Evolutionary conservation across 108 stramenopile species (phyloP).

Genomic region (Epithemia pelagica): DNA sequence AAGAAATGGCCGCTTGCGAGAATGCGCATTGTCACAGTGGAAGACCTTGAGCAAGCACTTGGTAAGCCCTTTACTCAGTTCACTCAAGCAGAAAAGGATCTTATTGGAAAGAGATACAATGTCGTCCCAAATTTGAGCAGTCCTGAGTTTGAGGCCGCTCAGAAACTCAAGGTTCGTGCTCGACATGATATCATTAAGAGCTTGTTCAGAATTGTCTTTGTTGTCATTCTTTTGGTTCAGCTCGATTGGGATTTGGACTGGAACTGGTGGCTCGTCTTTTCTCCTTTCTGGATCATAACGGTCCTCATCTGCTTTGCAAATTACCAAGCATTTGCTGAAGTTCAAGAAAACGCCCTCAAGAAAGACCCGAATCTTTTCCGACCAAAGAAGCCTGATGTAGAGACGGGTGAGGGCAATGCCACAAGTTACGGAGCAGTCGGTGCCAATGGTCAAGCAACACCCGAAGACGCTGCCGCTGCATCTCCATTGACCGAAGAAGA

Average conservation of each 20-base stretch:
- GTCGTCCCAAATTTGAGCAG: conserved; percentile 58
- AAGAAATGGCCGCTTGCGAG: conserved; percentile 52
- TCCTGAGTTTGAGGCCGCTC: conserved; percentile 54
- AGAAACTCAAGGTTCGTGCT: conserved; percentile 45
- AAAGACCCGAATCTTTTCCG: conserved; percentile 66
- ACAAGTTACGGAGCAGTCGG: conserved; percentile 47
- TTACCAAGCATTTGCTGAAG: conserved; percentile 52
- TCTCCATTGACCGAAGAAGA: conserved; percentile 61
- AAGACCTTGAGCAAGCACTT: conserved; percentile 68
- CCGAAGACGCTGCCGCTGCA: conserved; percentile 11
- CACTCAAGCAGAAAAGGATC: conserved; percentile 58
- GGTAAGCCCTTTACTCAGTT: conserved; percentile 71
- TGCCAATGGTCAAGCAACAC: conserved; percentile 32
- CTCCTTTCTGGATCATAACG: conserved; percentile 62
- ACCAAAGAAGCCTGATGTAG: conserved; percentile 8
- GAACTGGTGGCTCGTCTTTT: conserved; percentile 86
- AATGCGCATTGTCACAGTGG: conserved; percentile 64
- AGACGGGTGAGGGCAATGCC: conserved; percentile 6
- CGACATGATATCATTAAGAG: conserved; percentile 58
- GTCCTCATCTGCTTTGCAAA: conserved; percentile 47
- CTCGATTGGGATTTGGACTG: conserved; percentile 47
- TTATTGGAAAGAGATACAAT: conserved; percentile 56
- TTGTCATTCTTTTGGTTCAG: conserved; percentile 51
- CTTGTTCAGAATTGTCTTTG: conserved; percentile 48
- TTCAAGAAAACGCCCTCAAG: conserved; percentile 46